These are phyloP conservation scores for Shiraia bambusicola DNA, from an alignment of 2,329 filamentous ascomycete species.

Conservation along the genomic window DNA sequence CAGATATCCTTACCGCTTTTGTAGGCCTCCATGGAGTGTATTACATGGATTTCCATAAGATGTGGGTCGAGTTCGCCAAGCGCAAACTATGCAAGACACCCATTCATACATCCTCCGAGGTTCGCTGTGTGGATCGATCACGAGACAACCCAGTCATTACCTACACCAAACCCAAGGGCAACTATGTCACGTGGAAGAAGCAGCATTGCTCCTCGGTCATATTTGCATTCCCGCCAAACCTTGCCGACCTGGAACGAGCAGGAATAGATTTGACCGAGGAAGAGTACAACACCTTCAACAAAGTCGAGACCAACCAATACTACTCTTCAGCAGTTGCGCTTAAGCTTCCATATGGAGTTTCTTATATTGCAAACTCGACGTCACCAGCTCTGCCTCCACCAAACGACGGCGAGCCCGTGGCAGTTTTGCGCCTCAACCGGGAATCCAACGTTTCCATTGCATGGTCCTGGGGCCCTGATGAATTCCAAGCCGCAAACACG, in stretches of 20 bases:
- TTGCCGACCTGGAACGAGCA: slow-evolving; percentile 35
- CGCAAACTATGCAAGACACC: slow-evolving; percentile 34
- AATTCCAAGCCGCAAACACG: slow-evolving; percentile 30
- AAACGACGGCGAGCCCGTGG: slow-evolving; percentile 37
- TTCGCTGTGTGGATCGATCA: slow-evolving; percentile 40
- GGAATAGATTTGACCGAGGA: slow-evolving; percentile 38
- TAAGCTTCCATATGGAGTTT: slow-evolving; percentile 39
- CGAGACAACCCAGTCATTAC: slow-evolving; percentile 36
- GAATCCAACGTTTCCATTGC: slow-evolving; percentile 35
- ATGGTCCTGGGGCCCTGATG: slow-evolving; percentile 43
- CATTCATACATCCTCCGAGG: slow-evolving; percentile 37
- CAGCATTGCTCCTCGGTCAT: slow-evolving; percentile 41
- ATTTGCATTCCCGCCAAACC: slow-evolving; percentile 40
- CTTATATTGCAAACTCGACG: slow-evolving; percentile 33
- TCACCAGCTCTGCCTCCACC: slow-evolving; percentile 32
- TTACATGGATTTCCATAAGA: slow-evolving; percentile 43
- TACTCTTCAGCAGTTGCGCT: slow-evolving; percentile 40
- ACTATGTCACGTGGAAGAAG: slow-evolving; percentile 35
- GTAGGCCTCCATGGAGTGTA: slow-evolving; percentile 40
- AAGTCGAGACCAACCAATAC: slow-evolving; percentile 40
- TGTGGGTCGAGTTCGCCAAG: slow-evolving; percentile 36
- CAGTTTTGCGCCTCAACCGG: slow-evolving; percentile 34
- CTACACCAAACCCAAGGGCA: slow-evolving; percentile 34
- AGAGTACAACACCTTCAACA: slow-evolving; percentile 35
- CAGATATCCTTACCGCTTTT: slow-evolving; percentile 42